phyloP scores from a whole-genome alignment of 257 asterid species.

The Penstemon newberryi region DNA sequence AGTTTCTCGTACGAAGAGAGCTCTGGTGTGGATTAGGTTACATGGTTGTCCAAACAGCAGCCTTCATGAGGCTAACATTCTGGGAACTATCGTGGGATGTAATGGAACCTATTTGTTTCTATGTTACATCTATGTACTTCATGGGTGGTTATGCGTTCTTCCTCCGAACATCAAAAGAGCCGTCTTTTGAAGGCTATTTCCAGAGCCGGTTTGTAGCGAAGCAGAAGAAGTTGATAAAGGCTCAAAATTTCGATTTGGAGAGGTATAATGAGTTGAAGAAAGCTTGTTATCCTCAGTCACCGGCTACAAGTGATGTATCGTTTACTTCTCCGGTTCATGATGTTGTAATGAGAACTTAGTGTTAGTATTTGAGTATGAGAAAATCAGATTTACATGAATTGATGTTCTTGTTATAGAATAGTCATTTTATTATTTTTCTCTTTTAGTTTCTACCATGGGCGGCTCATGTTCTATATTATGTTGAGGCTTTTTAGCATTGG shows the following conservation, averaged over 20 bases:
- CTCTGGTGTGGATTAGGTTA: conserved; percentile 74
- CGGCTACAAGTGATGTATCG: too few species aligned
- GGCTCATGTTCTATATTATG: conserved; percentile 37
- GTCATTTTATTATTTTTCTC: background rate
- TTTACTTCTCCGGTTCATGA: background rate
- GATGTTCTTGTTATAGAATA: background rate
- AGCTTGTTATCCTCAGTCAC: conserved; percentile 35
- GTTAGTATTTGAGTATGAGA: conserved; percentile 1
- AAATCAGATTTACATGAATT: conserved; percentile 15
- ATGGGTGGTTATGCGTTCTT: conserved; percentile 85
- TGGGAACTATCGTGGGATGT: conserved; percentile 98
- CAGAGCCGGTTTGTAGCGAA: conserved; percentile 64
- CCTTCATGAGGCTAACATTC: conserved; percentile 89
- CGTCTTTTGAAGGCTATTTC: conserved; percentile 77
- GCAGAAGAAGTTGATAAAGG: conserved; percentile 61
- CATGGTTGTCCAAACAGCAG: conserved; percentile 70
- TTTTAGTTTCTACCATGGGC: background rate
- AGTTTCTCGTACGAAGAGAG: conserved; percentile 50
- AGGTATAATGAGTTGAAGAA: conserved; percentile 59
- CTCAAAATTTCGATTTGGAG: conserved; percentile 48
- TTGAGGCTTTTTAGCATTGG: conserved; percentile 26
- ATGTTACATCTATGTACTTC: conserved; percentile 65
- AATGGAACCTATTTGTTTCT: conserved; percentile 96
- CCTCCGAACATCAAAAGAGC: conserved; percentile 71
- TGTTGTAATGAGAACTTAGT: background rate